Evolutionary conservation across 192 early-diverging fungal genomes (phyloP).

Genomic region (Rhizoclosmatium sp.): DNA sequence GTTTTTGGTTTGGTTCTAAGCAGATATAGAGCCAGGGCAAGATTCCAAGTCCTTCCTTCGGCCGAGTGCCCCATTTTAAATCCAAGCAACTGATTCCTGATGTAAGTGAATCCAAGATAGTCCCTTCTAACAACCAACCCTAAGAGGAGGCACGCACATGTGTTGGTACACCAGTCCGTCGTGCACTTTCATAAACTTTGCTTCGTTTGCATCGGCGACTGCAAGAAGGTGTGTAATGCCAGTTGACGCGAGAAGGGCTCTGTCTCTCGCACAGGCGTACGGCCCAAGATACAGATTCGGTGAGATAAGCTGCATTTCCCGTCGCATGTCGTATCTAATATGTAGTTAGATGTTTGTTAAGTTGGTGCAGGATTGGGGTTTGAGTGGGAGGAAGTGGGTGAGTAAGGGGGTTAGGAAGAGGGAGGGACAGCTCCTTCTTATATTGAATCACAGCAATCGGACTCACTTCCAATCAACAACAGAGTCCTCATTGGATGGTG

Average conservation of each 20-base stretch:
- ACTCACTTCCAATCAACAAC: slow-evolving; percentile 8
- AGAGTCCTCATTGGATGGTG: not conserved
- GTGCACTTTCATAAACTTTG: slow-evolving; percentile 62
- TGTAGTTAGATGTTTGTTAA: not conserved
- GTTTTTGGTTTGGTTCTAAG: not conserved
- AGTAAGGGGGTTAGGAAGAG: not conserved
- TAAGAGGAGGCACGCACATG: slow-evolving; percentile 55
- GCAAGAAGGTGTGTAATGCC: slow-evolving; percentile 82
- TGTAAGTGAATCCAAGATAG: too few species aligned
- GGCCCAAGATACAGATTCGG: slow-evolving; percentile 81
- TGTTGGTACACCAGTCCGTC: slow-evolving; percentile 68
- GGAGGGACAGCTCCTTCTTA: not conserved
- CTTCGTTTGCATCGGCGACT: slow-evolving; percentile 76
- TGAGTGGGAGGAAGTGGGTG: not conserved
- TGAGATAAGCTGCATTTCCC: slow-evolving; percentile 83
- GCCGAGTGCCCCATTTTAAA: too few species aligned
- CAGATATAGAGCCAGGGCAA: too few species aligned
- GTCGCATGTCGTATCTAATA: slow-evolving; percentile 75
- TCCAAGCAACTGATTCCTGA: too few species aligned
- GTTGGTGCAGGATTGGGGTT: not conserved
- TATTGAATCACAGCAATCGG: not conserved
- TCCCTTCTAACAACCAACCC: not conserved
- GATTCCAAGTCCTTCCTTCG: too few species aligned
- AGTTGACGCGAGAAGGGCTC: slow-evolving; percentile 56
- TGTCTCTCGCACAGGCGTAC: slow-evolving; percentile 71